Base-by-base conservation (phyloP, 164 flowering plant genomes). In the Santalum album region DNA sequence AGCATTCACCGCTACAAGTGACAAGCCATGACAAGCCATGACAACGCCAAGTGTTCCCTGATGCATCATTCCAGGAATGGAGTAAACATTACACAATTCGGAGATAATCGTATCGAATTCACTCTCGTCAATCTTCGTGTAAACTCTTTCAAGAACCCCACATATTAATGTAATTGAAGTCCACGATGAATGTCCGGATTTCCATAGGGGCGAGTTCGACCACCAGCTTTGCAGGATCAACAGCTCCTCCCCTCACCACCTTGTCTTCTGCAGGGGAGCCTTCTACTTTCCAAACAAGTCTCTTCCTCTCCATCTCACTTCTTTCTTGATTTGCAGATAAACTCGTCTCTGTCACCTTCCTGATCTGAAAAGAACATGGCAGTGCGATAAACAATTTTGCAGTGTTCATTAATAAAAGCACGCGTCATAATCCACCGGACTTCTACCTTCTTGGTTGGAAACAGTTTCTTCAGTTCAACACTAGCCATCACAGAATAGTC, bases 171-270 rank as follows among this genome's bases (percentile, higher is more conserved):
- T 40, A 32, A 27, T 65, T 54, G 7, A 87, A 68, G 35, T 70
- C 66, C n/a, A 90, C 34, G 14, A 80, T 16, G 62, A 91, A 83
- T 52, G 95, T 89, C 27, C 96, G 85, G 58, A 88, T 92, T 70
- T 89, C 96, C 96, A 86, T 89, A 1, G 98, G 95, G 21, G 67
- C 76, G 38, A 92, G 80, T 65, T 92, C 94, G 35, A 86, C 85
- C 15, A 74, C 65, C 53, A 86, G 70, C 36, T 75, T 55, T 21
- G 19, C 34, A 2, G 88, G 87, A 69, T 86, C 86, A n/a, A 89
- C 69, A 19, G 86, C 70, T 29, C 82, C 68, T 51, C 96, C 98
- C 56, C 89, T 77, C 35, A 25, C 49, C 26, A 55, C 68, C 51
- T 55, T 67, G n/a, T 60, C 1, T 50, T 73, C 63, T 45, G 34